Evolutionary conservation across 352 stramenopile genomes (phyloP).

Genomic region (Albugo laibachii): DNA sequence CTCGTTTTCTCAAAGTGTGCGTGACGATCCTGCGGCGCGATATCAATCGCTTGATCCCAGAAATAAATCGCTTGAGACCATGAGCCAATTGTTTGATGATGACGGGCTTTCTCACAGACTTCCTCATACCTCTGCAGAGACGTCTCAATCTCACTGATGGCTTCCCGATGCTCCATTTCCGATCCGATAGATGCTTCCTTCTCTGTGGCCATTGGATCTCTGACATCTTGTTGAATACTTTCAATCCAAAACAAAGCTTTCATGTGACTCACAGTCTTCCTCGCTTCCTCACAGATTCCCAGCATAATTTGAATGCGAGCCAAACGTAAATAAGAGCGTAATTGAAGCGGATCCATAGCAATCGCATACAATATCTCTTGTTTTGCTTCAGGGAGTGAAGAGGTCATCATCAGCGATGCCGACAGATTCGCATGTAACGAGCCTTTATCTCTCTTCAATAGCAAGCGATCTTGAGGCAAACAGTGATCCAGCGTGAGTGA

Average conservation of each 20-base stretch:
- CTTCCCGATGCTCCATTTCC: conserved; percentile 19
- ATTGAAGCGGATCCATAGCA: conserved; percentile 36
- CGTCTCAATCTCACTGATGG: conserved; percentile 31
- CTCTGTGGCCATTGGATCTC: neutral
- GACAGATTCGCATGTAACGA: conserved; percentile 66
- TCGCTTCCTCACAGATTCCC: conserved; percentile 28
- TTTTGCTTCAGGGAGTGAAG: conserved; percentile 44
- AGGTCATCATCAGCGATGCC: conserved; percentile 60
- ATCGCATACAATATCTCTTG: conserved; percentile 47
- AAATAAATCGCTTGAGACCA: too few relatives aligned
- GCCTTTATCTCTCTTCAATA: conserved; percentile 46
- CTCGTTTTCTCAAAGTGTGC: too few relatives aligned
- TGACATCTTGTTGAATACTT: conserved; percentile 4
- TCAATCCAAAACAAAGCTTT: conserved; percentile 18
- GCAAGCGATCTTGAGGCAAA: conserved; percentile 12
- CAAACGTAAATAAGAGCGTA: conserved; percentile 47
- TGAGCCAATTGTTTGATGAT: too few relatives aligned
- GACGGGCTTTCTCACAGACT: too few relatives aligned
- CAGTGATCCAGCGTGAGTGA: conserved; percentile 11
- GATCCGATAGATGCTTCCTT: neutral
- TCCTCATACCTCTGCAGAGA: conserved; percentile 7
- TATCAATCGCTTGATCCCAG: too few relatives aligned
- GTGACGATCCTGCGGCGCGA: too few relatives aligned
- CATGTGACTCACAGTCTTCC: conserved; percentile 23
- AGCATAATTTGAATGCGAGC: conserved; percentile 48